Evolutionary conservation across 2,329 filamentous ascomycete genomes (phyloP).

Genomic region (Cordyceps javanica): DNA sequence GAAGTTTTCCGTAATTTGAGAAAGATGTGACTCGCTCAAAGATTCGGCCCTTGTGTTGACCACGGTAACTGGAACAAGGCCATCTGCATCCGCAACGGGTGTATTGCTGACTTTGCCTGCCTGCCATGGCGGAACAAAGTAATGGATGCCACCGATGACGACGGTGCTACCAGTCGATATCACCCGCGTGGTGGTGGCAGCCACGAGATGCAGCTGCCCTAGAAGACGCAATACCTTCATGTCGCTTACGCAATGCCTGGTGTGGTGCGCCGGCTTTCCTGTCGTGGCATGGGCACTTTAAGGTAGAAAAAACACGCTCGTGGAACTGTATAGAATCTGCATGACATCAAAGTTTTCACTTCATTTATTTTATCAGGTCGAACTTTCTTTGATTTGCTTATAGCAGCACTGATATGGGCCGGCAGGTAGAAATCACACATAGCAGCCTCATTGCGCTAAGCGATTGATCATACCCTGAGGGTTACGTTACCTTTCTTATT

Average conservation of each 20-base stretch:
- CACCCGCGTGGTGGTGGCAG: not conserved
- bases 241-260: not conserved
- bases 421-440: no score
- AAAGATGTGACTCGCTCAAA: not conserved
- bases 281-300: not conserved
- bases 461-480: not conserved
- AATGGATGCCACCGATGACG: slow-evolving; percentile 8
- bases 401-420: no score
- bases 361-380: no score
- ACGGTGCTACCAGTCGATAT: slow-evolving; percentile 14
- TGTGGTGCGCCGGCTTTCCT: not conserved
- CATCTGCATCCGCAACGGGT: not conserved
- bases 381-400: no score
- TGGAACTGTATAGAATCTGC: no score
- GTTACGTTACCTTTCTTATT: not conserved
- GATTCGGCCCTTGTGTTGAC: not conserved
- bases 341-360: not conserved
- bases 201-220: not conserved
- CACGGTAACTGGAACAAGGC: slow-evolving; percentile 1
- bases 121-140: slow-evolving; percentile 14
- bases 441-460: not conserved
- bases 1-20: not conserved
- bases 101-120: slow-evolving; percentile 3
- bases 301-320: not conserved
- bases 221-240: not conserved